Percentiles rank a stretch among this genome's conserved stretches.
Evolutionary conservation across 495 filamentous ascomycete species (phyloP).

Genomic region (Trichocladium antarcticum): DNA sequence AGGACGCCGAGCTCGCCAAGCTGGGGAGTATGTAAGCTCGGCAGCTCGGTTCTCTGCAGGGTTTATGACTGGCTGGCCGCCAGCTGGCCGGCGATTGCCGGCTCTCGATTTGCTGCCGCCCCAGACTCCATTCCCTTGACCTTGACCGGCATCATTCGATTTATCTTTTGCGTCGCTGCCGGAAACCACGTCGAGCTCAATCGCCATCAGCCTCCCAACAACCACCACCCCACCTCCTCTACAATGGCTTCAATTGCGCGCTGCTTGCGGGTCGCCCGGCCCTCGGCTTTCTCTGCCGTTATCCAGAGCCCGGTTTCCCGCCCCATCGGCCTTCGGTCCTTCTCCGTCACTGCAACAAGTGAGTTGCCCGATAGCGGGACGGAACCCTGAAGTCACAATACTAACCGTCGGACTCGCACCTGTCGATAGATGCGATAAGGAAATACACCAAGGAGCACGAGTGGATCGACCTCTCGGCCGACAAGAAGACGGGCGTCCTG

Average conservation of each 20-base stretch:
- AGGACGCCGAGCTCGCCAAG: background rate
- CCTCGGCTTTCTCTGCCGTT: constrained; percentile 30
- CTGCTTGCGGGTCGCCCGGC: constrained; percentile 36
- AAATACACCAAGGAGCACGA: constrained; percentile 97
- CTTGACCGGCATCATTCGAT: constrained; percentile 14
- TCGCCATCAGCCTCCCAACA: constrained; percentile 1
- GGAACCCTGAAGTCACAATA: background rate
- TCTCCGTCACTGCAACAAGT: constrained; percentile 37
- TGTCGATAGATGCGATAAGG: constrained; percentile 47
- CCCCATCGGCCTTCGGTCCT: constrained; percentile 27
- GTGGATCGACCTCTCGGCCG: constrained; percentile 79
- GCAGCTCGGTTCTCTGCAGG: constrained; percentile 10
- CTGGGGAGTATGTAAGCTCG: constrained; percentile 7
- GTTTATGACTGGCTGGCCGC: background rate
- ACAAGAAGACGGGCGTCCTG: constrained; percentile 59
- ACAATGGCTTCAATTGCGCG: constrained; percentile 42
- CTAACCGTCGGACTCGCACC: background rate
- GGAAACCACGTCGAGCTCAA: background rate
- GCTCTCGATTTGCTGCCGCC: background rate
- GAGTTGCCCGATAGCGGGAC: constrained; percentile 13
- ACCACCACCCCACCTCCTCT: background rate
- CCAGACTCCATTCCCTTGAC: background rate
- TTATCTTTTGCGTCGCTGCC: background rate
- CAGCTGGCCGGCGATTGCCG: constrained; percentile 12
- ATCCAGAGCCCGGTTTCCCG: constrained; percentile 25